These are phyloP conservation scores for Cyberlindnera amylophila DNA, from an alignment of 805 yeast genomes.

Conservation along the genomic window DNA sequence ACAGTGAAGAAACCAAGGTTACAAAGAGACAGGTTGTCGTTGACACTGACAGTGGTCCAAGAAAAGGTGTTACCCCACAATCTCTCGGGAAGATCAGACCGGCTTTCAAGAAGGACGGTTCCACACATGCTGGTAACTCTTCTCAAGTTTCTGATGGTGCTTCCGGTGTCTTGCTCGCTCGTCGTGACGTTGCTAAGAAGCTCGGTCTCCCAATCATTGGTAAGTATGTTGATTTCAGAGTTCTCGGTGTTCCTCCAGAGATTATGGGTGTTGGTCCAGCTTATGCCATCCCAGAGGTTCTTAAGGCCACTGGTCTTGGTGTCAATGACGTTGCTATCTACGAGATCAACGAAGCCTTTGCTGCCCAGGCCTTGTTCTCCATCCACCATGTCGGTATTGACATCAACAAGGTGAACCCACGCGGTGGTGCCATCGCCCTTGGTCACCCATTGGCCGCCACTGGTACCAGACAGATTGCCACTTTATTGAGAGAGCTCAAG, in stretches of 20 bases:
- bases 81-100: constrained; percentile 75
- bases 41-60: constrained; percentile 83
- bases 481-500: constrained; percentile 75
- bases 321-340: constrained; percentile 67
- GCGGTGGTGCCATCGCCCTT: constrained; percentile 95
- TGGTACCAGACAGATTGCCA: constrained; percentile 93
- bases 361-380: constrained; percentile 86
- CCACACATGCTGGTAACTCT: constrained; percentile 94
- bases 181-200: constrained; percentile 79
- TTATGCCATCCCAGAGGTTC: constrained; percentile 82
- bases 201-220: constrained; percentile 71
- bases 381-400: constrained; percentile 66
- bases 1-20: constrained; percentile 35
- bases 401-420: constrained; percentile 69
- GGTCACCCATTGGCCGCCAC: constrained; percentile 91
- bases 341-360: constrained; percentile 96
- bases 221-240: constrained; percentile 72
- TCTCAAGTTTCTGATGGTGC: constrained; percentile 97
- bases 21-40: constrained; percentile 35
- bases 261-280: constrained; percentile 99
- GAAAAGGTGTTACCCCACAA: constrained; percentile 78
- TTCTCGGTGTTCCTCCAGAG: constrained; percentile 95
- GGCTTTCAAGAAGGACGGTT: constrained; percentile 76
- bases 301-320: constrained; percentile 56
- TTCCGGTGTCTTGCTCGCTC: constrained; percentile 80